These are phyloP conservation scores for Flaveria bidentis DNA, from an alignment of 129 eudicot genomes.

Conservation along the genomic window DNA sequence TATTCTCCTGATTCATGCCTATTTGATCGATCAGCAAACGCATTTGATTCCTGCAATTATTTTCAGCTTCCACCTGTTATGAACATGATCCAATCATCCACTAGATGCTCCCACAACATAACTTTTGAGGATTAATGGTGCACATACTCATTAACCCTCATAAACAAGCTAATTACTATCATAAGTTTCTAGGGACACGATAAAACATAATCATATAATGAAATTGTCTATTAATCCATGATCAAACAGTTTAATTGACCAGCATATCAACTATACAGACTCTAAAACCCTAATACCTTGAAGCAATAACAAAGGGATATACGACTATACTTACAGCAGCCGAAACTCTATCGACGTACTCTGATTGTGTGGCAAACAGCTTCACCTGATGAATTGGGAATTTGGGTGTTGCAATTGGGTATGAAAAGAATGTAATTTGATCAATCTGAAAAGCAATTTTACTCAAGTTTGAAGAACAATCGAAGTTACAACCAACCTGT, in stretches of 20 bases:
- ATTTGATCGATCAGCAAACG: conserved; percentile 68
- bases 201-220: not conserved
- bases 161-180: not conserved
- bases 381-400: conserved; percentile 54
- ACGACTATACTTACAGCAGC: conserved; percentile 58
- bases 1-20: conserved; percentile 59
- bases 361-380: conserved; percentile 69
- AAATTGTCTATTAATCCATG: too few species aligned
- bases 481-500: conserved; percentile 43
- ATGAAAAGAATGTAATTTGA: not conserved
- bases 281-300: not conserved
- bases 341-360: conserved; percentile 71
- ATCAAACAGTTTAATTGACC: not conserved
- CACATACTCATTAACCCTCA: not conserved
- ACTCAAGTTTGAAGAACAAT: not conserved
- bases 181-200: not conserved
- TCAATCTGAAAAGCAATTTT: not conserved
- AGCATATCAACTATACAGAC: not conserved
- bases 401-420: not conserved
- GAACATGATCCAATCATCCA: conserved; percentile 24
- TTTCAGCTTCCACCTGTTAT: conserved; percentile 77
- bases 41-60: conserved; percentile 64
- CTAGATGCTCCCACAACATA: not conserved
- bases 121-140: not conserved
- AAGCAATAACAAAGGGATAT: conserved; percentile 5